Conservation (phyloP, 805 yeast species). For the Myxozyma neotropica region DNA sequence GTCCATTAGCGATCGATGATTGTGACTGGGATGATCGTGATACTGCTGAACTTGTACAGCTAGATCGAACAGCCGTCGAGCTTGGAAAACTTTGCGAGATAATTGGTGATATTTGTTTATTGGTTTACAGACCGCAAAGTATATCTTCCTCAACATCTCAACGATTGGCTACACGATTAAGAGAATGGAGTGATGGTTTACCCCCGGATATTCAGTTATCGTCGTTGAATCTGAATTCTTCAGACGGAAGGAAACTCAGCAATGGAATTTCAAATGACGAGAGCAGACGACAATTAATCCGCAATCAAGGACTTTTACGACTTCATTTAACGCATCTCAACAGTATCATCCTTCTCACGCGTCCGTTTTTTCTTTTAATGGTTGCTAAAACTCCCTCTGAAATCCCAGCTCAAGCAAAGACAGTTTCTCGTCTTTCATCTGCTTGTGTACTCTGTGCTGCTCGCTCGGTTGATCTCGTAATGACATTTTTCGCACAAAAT, state of each 20-base stretch:
- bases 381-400: conserved; percentile 32
- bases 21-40: conserved; percentile 37
- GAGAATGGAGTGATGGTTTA: conserved; percentile 35
- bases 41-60: conserved; percentile 22
- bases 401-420: conserved; percentile 21
- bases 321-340: conserved; percentile 36
- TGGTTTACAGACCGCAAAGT: conserved; percentile 36
- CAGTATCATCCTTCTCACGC: conserved; percentile 35
- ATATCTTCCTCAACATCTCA: conserved; percentile 35
- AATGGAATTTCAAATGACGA: conserved; percentile 12
- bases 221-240: conserved; percentile 18
- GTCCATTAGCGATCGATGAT: conserved; percentile 36
- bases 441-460: conserved; percentile 34
- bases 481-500: conserved; percentile 33
- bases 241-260: conserved; percentile 9
- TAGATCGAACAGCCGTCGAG: conserved; percentile 33
- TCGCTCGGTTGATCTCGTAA: conserved; percentile 32
- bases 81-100: conserved; percentile 33
- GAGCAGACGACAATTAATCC: conserved; percentile 35
- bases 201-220: conserved; percentile 35
- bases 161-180: conserved; percentile 30
- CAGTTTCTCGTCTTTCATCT: conserved; percentile 30
- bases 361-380: conserved; percentile 35
- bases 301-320: conserved; percentile 32
- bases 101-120: conserved; percentile 35